Evolutionary conservation across 768 basidiomycete genomes (phyloP).

Genomic region (Nidularia sp.): DNA sequence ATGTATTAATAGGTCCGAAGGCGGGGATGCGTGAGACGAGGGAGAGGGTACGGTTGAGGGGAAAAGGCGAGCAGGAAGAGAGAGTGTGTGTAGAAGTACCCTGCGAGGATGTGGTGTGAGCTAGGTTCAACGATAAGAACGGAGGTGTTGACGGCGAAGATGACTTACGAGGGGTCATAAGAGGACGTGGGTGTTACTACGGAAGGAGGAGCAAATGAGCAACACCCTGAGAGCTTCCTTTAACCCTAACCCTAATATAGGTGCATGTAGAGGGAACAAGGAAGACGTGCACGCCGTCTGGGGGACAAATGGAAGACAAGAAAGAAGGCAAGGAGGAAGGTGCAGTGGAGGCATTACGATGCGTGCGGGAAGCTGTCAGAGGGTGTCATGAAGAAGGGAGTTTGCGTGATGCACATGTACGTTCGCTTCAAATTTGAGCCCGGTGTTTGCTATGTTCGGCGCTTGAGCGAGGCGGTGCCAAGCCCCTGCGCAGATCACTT

Average conservation of each 20-base stretch:
- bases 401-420: too few relatives aligned
- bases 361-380: too few relatives aligned
- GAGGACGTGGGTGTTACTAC: not conserved
- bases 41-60: constrained; percentile 29
- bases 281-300: too few relatives aligned
- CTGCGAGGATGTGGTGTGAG: constrained; percentile 33
- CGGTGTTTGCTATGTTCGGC: too few relatives aligned
- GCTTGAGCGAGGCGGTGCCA: too few relatives aligned
- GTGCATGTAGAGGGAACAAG: too few relatives aligned
- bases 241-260: not conserved
- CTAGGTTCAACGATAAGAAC: not conserved
- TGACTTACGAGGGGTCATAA: not conserved
- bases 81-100: constrained; percentile 49
- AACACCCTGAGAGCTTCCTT: not conserved
- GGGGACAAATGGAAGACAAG: too few relatives aligned
- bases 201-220: not conserved
- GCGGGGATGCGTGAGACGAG: constrained; percentile 13
- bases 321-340: too few relatives aligned
- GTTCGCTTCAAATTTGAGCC: too few relatives aligned
- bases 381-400: too few relatives aligned
- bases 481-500: too few relatives aligned
- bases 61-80: constrained; percentile 48
- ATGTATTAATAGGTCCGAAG: constrained; percentile 53
- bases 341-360: too few relatives aligned
- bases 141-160: not conserved